phyloP scores from a whole-genome alignment of 306 rosid genomes.

The Acacia acuminata region DNA sequence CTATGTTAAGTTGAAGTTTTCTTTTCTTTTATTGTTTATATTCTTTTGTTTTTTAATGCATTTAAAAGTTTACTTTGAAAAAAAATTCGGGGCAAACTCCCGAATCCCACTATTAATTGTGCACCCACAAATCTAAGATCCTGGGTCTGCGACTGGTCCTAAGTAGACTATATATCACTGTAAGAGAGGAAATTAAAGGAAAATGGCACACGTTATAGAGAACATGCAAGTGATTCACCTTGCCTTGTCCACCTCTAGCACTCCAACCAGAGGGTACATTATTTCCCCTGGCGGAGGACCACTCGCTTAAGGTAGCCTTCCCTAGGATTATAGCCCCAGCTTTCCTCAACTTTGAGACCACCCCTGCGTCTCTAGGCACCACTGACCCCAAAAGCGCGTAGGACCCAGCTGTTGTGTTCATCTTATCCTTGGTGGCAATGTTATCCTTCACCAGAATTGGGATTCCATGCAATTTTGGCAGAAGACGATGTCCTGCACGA shows the following conservation, averaged over 20 bases:
- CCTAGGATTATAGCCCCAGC: slow-evolving; percentile 76
- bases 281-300: slow-evolving; percentile 40
- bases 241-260: slow-evolving; percentile 63
- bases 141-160: too few relatives aligned
- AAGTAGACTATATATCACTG: neutral
- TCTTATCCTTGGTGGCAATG: slow-evolving; percentile 65
- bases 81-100: too few relatives aligned
- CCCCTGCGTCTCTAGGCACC: slow-evolving; percentile 70
- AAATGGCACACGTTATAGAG: neutral
- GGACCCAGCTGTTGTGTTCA: slow-evolving; percentile 72
- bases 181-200: neutral
- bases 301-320: slow-evolving; percentile 61
- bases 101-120: too few relatives aligned
- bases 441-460: slow-evolving; percentile 68
- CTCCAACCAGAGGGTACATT: slow-evolving; percentile 51
- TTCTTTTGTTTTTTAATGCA: too few relatives aligned
- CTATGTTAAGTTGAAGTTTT: too few relatives aligned
- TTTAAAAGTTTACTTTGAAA: too few relatives aligned
- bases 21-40: too few relatives aligned
- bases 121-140: too few relatives aligned
- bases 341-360: slow-evolving; percentile 53
- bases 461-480: slow-evolving; percentile 57
- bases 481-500: neutral
- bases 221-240: slow-evolving; percentile 31
- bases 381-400: slow-evolving; percentile 59